These are phyloP conservation scores for Penicillium ucsense DNA, from an alignment of 495 filamentous ascomycete genomes.

Conservation along the genomic window DNA sequence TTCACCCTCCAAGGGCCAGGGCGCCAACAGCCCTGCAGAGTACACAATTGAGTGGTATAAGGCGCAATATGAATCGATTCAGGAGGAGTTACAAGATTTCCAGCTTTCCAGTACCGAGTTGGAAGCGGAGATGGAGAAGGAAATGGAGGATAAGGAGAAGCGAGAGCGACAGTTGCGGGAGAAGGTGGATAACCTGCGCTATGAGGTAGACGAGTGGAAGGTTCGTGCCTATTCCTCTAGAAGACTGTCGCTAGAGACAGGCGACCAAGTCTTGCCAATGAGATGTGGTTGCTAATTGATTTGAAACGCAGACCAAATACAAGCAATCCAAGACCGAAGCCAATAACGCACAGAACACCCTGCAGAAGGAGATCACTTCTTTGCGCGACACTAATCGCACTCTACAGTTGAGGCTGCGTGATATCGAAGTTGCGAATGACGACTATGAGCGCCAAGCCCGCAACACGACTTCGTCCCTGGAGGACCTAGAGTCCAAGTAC, in stretches of 20 bases:
- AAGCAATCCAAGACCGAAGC: slow-evolving; percentile 88
- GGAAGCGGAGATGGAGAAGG: slow-evolving; percentile 91
- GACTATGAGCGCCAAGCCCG: slow-evolving; percentile 94
- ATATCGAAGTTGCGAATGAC: slow-evolving; percentile 96
- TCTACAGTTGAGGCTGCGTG: slow-evolving; percentile 71
- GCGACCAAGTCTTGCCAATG: not conserved
- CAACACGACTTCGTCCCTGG: slow-evolving; percentile 86
- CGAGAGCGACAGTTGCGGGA: slow-evolving; percentile 75
- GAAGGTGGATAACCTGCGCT: slow-evolving; percentile 73
- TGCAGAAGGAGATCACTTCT: slow-evolving; percentile 93
- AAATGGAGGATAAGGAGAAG: slow-evolving; percentile 91
- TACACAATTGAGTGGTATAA: slow-evolving; percentile 90
- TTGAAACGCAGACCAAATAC: slow-evolving; percentile 67
- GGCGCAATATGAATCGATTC: slow-evolving; percentile 85
- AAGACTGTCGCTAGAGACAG: too few species aligned
- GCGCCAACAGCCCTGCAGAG: slow-evolving; percentile 46
- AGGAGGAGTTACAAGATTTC: slow-evolving; percentile 87
- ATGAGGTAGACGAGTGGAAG: slow-evolving; percentile 98
- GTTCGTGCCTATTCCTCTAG: slow-evolving; percentile 36
- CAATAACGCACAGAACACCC: slow-evolving; percentile 65
- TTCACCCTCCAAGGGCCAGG: slow-evolving; percentile 52
- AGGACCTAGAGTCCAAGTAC: slow-evolving; percentile 95
- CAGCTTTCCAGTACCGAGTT: slow-evolving; percentile 88
- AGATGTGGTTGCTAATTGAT: not conserved
- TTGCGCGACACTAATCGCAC: slow-evolving; percentile 77